Evolutionary conservation across 2,329 filamentous ascomycete species (phyloP).

Genomic region (Fusarium scirpi): DNA sequence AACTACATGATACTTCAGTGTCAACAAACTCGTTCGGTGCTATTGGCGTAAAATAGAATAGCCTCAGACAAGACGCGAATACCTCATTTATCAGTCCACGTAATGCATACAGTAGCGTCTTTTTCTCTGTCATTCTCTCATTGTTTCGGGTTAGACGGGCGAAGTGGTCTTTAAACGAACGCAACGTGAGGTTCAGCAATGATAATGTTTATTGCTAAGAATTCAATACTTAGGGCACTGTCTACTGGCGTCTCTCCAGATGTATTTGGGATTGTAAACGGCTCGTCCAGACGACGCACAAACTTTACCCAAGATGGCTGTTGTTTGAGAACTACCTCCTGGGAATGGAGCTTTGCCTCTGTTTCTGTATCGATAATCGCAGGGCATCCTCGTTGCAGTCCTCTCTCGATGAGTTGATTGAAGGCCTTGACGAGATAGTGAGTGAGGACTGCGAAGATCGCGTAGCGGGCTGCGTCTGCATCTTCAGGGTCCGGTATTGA

Average conservation of each 20-base stretch:
- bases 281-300: no score
- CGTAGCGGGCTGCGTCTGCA: no score
- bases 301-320: no score
- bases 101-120: constrained; percentile 27
- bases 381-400: no score
- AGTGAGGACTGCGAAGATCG: no score
- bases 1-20: not conserved
- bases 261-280: not conserved
- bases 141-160: not conserved
- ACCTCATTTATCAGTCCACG: constrained; percentile 29
- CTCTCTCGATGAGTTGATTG: no score
- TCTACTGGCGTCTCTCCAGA: not conserved
- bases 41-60: constrained; percentile 28
- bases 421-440: no score
- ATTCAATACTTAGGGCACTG: not conserved
- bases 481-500: no score
- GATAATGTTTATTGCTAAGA: not conserved
- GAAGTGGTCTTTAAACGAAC: not conserved
- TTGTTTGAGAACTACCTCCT: no score
- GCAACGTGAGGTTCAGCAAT: not conserved
- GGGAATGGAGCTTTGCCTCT: no score
- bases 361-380: no score
- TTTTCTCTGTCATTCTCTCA: not conserved
- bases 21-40: not conserved
- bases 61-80: constrained; percentile 19